These are phyloP conservation scores for Saccharum officinarum DNA, from an alignment of 176 grass and related monocot genomes.

Conservation along the genomic window DNA sequence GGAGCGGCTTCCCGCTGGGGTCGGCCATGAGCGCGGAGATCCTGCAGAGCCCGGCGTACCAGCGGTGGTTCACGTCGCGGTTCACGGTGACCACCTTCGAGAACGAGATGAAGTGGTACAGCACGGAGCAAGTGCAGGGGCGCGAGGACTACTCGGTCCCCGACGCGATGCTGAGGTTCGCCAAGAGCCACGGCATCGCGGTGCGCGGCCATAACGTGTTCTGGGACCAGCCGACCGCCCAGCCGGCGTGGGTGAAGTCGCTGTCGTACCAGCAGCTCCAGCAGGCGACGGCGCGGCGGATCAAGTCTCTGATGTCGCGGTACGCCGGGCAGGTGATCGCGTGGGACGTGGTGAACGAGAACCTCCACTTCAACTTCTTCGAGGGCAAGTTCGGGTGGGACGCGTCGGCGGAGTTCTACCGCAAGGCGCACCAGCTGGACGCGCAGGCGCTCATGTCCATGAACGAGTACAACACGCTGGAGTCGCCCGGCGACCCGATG, in stretches of 20 bases:
- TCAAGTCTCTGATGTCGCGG: conserved; percentile 59
- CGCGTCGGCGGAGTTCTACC: conserved; percentile 63
- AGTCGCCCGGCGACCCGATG: conserved; percentile 43
- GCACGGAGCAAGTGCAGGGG: conserved; percentile 47
- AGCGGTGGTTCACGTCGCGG: conserved; percentile 76
- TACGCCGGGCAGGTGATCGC: conserved; percentile 78
- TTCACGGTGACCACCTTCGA: conserved; percentile 95
- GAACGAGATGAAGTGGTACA: conserved; percentile 99
- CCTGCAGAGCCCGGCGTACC: conserved; percentile 55
- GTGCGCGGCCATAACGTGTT: conserved; percentile 86
- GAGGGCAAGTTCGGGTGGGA: conserved; percentile 53
- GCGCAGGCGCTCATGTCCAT: conserved; percentile 53
- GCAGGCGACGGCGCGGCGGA: conserved; percentile 18
- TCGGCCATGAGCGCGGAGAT: conserved; percentile 69
- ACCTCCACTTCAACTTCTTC: conserved; percentile 75
- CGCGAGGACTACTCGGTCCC: conserved; percentile 63
- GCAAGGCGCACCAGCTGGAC: conserved; percentile 57
- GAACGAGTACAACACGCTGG: conserved; percentile 93
- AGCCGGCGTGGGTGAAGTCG: conserved; percentile 39
- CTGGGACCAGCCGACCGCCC: conserved; percentile 67
- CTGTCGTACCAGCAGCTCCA: conserved; percentile 21
- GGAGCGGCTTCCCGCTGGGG: conserved; percentile 66
- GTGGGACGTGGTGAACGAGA: conserved; percentile 95
- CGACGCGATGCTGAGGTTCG: conserved; percentile 73
- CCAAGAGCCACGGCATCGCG: conserved; percentile 39